These are phyloP conservation scores for Camelina sativa DNA, from an alignment of 345 rosid genomes.

Conservation along the genomic window DNA sequence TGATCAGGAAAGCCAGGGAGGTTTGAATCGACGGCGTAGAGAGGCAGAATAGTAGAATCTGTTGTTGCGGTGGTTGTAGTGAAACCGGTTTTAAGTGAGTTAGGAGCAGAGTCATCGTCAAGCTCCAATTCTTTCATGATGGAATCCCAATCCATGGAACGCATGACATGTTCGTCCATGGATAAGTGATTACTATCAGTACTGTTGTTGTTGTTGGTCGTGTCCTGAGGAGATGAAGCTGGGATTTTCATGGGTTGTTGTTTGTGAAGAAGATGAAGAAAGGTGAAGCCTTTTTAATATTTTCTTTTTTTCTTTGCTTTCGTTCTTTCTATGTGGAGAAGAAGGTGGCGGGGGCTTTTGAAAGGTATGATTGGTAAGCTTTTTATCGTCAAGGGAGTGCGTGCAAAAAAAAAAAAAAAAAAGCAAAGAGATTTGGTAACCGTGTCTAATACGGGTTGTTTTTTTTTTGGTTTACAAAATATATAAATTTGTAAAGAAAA, in stretches of 20 bases:
- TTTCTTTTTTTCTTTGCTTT: too few relatives aligned
- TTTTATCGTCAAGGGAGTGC: conserved; percentile 64
- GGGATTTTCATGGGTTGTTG: conserved; percentile 69
- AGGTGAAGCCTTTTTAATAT: neutral
- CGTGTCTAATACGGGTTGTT: conserved; percentile 43
- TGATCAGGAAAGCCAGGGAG: conserved; percentile 47
- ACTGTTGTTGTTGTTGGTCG: conserved; percentile 38
- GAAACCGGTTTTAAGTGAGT: conserved; percentile 28
- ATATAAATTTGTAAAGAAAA: neutral
- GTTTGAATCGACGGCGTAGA: conserved; percentile 40
- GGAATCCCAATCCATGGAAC: conserved; percentile 87
- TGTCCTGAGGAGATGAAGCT: conserved; percentile 50
- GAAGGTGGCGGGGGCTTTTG: conserved; percentile 57
- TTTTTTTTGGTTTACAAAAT: conserved; percentile 14
- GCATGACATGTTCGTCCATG: conserved; percentile 62
- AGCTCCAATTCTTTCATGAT: conserved; percentile 82
- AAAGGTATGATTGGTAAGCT: conserved; percentile 52
- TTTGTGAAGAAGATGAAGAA: neutral
- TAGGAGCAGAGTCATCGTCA: conserved; percentile 57
- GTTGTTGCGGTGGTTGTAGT: neutral
- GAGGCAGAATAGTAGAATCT: conserved; percentile 29
- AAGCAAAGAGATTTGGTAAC: conserved; percentile 11
- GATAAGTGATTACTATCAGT: conserved; percentile 39
- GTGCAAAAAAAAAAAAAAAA: conserved; percentile 25
- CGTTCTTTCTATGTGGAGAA: conserved; percentile 21